Base-by-base conservation (phyloP, 1,139 yeast species). In the Pichia sp. region DNA sequence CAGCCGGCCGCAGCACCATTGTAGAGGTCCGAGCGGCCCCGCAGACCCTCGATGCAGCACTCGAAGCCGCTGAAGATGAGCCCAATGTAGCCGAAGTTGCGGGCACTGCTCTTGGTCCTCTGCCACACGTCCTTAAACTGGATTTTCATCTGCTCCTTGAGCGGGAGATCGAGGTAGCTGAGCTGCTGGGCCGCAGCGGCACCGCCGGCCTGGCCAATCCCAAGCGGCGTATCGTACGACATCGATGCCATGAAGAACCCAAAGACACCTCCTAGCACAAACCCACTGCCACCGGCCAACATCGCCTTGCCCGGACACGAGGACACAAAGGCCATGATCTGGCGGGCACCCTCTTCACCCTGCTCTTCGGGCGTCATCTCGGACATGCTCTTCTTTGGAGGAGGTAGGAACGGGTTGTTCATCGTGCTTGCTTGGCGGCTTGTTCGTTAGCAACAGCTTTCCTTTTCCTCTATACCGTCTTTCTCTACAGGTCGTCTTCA, bases 1-100 rank as follows among this genome's bases (percentile, higher is more conserved):
- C 98, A 93, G 1, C 99, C 99, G 4, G 99, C 98, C 53, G 83
- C 78, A 2, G 89, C 83, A 49, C 98, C 97, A 68, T 93, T 93
- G 74, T 87, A 90, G 26, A 92, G 81, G 71, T 93, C 99, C 67
- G 87, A 92, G 66, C 89, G 90, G 4, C 97, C 99, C 64, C 99
- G 76, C 56, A 88, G 72, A 64, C 82, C 76, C 71, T 93, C 99
- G 56, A 93, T 83, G 49, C 86, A 79, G 75, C 99, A 93, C 70
- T 93, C 99, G 3, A 93, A 95, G 32, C 98, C 98, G 3, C 97
- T 82, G 70, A 88, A 93, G 43, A 95, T 87, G 77, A 89, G 80
- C 64, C 99, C 99, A 63, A 93, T 89, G 67, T 85, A 89, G 30
- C 98, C 99, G 68, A 93, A 93, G 71, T 90, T 93, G 69, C 89